These are phyloP conservation scores for Stipa capillata DNA, from an alignment of 176 grass and related monocot genomes.

Conservation along the genomic window DNA sequence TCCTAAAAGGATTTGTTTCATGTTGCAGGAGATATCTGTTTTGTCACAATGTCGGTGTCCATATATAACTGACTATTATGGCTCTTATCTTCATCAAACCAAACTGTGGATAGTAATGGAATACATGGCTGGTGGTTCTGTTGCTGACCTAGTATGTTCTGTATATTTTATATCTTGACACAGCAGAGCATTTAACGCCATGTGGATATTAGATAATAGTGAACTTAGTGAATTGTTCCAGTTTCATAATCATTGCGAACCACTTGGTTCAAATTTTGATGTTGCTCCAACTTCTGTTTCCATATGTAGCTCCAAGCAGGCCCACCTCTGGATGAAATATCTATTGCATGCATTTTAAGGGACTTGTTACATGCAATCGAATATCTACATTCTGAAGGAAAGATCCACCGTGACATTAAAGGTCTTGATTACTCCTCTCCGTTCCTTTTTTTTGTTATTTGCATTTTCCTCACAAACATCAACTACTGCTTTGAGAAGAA, in stretches of 20 bases:
- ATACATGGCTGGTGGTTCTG: conserved; percentile 99
- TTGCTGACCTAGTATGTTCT: conserved; percentile 91
- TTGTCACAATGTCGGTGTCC: conserved; percentile 94
- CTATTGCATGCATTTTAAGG: conserved; percentile 90
- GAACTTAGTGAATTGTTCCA: conserved; percentile 3
- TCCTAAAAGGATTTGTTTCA: conserved; percentile 27
- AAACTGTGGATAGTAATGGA: conserved; percentile 99
- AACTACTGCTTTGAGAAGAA: not conserved
- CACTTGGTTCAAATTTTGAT: conserved; percentile 20
- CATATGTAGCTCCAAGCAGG: conserved; percentile 68
- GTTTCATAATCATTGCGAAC: conserved; percentile 7
- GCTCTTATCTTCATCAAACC: conserved; percentile 97
- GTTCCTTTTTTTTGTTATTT: not conserved
- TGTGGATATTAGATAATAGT: conserved; percentile 15
- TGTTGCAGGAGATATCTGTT: conserved; percentile 92
- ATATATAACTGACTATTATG: conserved; percentile 99
- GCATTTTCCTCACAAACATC: conserved; percentile 3
- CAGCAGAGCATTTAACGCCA: not conserved
- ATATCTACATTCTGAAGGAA: conserved; percentile 98
- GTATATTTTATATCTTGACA: conserved; percentile 12
- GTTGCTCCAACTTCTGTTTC: conserved; percentile 17
- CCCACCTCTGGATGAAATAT: conserved; percentile 92
- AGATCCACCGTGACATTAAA: conserved; percentile 95
- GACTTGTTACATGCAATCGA: conserved; percentile 92
- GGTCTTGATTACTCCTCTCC: conserved; percentile 32